Percentiles rank a stretch among this genome's conserved stretches.
Conservation (phyloP, 176 grass and related monocot species). For the Dendrocalamus sinicus region DNA sequence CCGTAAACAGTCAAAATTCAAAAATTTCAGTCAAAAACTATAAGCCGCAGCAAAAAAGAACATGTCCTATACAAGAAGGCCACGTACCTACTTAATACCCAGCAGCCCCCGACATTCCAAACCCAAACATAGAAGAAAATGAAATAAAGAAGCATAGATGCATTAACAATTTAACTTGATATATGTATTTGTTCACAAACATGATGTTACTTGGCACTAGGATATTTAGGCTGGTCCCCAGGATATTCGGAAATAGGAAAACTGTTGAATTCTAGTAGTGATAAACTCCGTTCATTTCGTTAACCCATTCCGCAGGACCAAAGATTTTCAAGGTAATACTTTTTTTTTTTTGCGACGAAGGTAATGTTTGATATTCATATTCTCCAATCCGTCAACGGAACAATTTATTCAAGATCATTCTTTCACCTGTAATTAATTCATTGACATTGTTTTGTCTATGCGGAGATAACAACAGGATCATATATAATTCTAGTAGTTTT, state of each 20-base stretch:
- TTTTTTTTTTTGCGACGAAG: too few species aligned
- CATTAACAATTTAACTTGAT: neutral
- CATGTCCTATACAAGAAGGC: neutral
- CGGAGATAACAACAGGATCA: neutral
- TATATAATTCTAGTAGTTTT: neutral
- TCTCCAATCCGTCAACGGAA: neutral
- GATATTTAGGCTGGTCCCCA: too few species aligned
- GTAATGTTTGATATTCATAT: neutral
- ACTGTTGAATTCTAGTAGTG: too few species aligned
- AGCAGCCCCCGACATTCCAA: neutral
- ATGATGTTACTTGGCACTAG: neutral
- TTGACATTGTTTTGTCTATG: neutral
- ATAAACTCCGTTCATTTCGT: neutral
- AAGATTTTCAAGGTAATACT: neutral
- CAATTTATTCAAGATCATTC: neutral
- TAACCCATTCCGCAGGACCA: neutral
- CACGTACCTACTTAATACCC: neutral
- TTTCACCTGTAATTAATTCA: slow-evolving; percentile 3
- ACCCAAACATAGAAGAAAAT: neutral
- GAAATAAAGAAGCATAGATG: neutral
- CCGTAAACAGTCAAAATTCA: too few species aligned
- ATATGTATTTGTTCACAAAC: neutral
- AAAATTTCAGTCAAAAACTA: too few species aligned
- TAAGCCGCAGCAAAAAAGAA: too few species aligned
- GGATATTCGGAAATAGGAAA: too few species aligned